Percentiles rank a stretch among this genome's conserved stretches.
Evolutionary conservation across 805 yeast genomes (phyloP).

Genomic region (Monosporozyma siamensis): DNA sequence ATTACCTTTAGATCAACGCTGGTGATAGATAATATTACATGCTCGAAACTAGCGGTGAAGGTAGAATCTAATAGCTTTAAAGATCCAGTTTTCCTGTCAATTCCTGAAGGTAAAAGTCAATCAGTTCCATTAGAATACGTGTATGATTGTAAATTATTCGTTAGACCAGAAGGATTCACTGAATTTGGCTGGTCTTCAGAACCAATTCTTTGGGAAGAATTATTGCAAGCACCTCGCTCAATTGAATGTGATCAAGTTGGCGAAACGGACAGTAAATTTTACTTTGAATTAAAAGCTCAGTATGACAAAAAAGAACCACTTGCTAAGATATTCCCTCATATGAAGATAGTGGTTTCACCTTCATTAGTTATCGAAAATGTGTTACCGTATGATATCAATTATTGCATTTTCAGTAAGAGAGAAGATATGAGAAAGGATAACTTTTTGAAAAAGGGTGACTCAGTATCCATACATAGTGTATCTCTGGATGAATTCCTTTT

Average conservation of each 20-base stretch:
- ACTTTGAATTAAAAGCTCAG: slow-evolving; percentile 63
- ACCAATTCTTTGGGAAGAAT: slow-evolving; percentile 53
- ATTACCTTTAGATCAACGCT: slow-evolving; percentile 73
- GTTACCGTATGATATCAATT: slow-evolving; percentile 71
- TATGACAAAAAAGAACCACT: slow-evolving; percentile 61
- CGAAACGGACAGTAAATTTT: slow-evolving; percentile 40
- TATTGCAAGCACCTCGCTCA: slow-evolving; percentile 42
- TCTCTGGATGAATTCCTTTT: slow-evolving; percentile 61
- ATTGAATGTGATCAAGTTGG: slow-evolving; percentile 48
- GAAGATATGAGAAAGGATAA: slow-evolving; percentile 60
- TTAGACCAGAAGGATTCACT: slow-evolving; percentile 50
- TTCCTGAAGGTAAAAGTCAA: slow-evolving; percentile 48
- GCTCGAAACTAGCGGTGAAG: slow-evolving; percentile 43
- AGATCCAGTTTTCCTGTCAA: slow-evolving; percentile 27
- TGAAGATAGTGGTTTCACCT: slow-evolving; percentile 67
- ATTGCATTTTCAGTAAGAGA: slow-evolving; percentile 68
- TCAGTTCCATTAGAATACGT: slow-evolving; percentile 71
- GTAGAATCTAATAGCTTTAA: slow-evolving; percentile 27
- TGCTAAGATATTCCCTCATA: slow-evolving; percentile 70
- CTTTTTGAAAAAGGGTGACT: slow-evolving; percentile 50
- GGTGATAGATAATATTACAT: slow-evolving; percentile 56
- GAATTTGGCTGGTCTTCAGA: slow-evolving; percentile 62
- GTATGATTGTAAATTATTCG: slow-evolving; percentile 44
- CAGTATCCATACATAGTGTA: slow-evolving; percentile 72
- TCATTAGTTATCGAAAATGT: slow-evolving; percentile 81